Conservation (phyloP, 129 eudicot genomes). For the Flaveria bidentis region DNA sequence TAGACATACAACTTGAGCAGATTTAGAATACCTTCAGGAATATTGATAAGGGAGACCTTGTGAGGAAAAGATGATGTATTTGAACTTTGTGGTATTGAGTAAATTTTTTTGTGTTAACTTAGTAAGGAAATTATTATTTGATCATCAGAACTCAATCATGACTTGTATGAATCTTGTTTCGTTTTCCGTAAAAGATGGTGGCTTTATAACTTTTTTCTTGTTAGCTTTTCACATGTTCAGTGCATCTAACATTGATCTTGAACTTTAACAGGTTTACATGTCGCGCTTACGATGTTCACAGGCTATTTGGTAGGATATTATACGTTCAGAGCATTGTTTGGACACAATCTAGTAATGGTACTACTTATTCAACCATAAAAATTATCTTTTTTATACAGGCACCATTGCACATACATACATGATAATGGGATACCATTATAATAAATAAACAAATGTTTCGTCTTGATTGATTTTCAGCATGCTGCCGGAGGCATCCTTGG, state of each 20-base stretch:
- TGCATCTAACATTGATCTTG: slow-evolving; percentile 24
- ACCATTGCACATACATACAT: background rate
- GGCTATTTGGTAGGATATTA: slow-evolving; percentile 84
- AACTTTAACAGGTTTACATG: slow-evolving; percentile 71
- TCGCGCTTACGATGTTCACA: slow-evolving; percentile 76
- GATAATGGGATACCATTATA: background rate
- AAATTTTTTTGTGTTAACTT: background rate
- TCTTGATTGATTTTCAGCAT: slow-evolving; percentile 48
- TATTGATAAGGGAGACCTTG: background rate
- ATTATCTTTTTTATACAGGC: background rate
- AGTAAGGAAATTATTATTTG: background rate
- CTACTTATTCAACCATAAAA: background rate
- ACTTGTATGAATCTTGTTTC: background rate
- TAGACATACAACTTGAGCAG: background rate
- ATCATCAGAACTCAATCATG: background rate
- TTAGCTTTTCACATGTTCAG: background rate
- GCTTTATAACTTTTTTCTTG: slow-evolving; percentile 2
- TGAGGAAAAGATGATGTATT: background rate
- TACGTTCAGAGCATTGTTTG: slow-evolving; percentile 86
- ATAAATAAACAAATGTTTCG: background rate
- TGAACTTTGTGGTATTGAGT: background rate
- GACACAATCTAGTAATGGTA: slow-evolving; percentile 85
- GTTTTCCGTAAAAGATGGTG: background rate
- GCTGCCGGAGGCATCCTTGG: slow-evolving; percentile 97
- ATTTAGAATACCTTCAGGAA: background rate